Conservation (phyloP, 2,329 filamentous ascomycete genomes). For the Thyridium curvatum region DNA sequence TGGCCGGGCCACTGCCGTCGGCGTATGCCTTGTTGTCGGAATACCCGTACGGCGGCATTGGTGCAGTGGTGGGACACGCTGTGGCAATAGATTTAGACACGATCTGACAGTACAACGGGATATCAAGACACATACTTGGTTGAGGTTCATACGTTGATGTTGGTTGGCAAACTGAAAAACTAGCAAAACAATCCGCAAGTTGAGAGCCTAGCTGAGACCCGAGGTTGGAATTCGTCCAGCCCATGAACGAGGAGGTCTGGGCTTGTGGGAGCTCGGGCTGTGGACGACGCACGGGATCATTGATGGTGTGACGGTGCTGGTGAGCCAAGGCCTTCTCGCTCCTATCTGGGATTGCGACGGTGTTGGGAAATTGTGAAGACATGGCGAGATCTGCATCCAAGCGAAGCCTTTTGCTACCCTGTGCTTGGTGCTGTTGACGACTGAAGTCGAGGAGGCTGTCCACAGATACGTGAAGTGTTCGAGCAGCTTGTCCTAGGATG, state of each 20-base stretch:
- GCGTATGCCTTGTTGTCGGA: too few species aligned
- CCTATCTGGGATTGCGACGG: too few species aligned
- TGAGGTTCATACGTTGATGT: constrained; percentile 23
- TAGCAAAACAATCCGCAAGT: constrained; percentile 24
- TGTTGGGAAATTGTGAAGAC: constrained; percentile 13
- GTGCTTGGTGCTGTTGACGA: constrained; percentile 9
- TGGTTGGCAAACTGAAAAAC: constrained; percentile 26
- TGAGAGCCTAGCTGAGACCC: constrained; percentile 12
- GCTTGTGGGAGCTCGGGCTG: too few species aligned
- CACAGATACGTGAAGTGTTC: constrained; percentile 12
- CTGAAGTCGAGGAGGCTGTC: constrained; percentile 11
- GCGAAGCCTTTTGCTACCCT: constrained; percentile 19
- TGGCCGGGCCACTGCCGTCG: too few species aligned
- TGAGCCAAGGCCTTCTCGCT: too few species aligned
- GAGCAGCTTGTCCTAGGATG: constrained; percentile 15
- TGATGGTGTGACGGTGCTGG: too few species aligned
- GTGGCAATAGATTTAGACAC: constrained; percentile 11
- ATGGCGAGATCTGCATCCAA: constrained; percentile 21
- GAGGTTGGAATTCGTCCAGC: too few species aligned
- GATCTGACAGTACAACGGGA: constrained; percentile 7
- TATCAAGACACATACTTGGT: constrained; percentile 20
- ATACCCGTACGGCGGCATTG: too few species aligned
- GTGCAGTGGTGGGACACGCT: too few species aligned
- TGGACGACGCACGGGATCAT: too few species aligned
- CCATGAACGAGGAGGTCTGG: too few species aligned